Evolutionary conservation across 176 grass and related monocot genomes (phyloP).

Genomic region (Carex cristatella): DNA sequence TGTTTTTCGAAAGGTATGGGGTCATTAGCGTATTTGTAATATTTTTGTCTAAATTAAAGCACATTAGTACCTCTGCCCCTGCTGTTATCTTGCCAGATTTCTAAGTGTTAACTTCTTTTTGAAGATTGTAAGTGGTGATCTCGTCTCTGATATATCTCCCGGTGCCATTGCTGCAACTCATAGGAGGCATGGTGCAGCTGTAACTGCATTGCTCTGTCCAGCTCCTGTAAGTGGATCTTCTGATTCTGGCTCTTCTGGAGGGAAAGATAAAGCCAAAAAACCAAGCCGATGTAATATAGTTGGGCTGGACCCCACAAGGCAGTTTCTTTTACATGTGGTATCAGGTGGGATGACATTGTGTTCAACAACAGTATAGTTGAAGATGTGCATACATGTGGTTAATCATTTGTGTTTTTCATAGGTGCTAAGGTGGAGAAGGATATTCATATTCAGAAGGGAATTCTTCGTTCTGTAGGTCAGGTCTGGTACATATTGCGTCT

Average conservation of each 20-base stretch:
- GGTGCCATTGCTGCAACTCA: slow-evolving; percentile 90
- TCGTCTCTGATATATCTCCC: slow-evolving; percentile 85
- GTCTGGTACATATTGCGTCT: slow-evolving; percentile 29
- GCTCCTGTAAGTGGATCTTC: slow-evolving; percentile 76
- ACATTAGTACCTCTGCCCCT: background rate
- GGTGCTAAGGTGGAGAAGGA: slow-evolving; percentile 83
- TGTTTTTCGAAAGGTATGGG: background rate
- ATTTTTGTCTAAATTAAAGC: background rate
- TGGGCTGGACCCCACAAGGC: slow-evolving; percentile 69
- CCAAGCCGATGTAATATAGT: slow-evolving; percentile 72
- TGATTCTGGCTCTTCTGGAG: slow-evolving; percentile 61
- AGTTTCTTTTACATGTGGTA: slow-evolving; percentile 85
- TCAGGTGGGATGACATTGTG: slow-evolving; percentile 47
- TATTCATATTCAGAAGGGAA: slow-evolving; percentile 65
- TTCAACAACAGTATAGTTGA: background rate
- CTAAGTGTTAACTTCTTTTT: slow-evolving; percentile 25
- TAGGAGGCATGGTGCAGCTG: slow-evolving; percentile 82
- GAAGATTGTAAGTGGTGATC: slow-evolving; percentile 80
- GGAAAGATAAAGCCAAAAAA: slow-evolving; percentile 97
- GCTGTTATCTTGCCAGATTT: background rate
- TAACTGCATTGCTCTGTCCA: slow-evolving; percentile 76
- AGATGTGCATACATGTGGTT: slow-evolving; percentile 16
- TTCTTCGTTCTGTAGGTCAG: slow-evolving; percentile 71
- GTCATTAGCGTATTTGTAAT: background rate
- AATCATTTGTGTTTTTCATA: slow-evolving; percentile 31